Evolutionary conservation across 1,284 basidiomycete genomes (phyloP).

Genomic region (Tilletia indica): DNA sequence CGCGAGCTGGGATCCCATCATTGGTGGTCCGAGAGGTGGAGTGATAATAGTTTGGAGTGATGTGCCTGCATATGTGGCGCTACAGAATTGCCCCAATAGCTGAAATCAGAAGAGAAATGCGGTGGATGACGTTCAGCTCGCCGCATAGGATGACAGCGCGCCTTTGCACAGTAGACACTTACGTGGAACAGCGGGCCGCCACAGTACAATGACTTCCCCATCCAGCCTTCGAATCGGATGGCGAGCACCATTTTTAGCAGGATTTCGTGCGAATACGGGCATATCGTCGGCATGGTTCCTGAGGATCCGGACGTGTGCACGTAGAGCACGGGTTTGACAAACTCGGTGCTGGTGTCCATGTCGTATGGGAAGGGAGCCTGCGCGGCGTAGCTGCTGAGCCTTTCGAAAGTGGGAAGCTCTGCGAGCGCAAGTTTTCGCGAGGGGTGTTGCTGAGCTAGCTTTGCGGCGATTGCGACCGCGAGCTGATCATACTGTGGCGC

Average conservation of each 20-base stretch:
- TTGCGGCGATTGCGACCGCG: neutral
- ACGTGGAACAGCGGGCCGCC: conserved; percentile 2
- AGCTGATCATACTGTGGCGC: neutral
- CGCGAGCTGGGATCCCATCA: neutral
- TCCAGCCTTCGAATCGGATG: neutral
- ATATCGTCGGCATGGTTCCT: neutral
- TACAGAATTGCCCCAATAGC: neutral
- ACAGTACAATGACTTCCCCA: neutral
- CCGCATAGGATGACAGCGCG: neutral
- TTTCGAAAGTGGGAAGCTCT: too few relatives aligned
- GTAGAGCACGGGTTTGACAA: neutral
- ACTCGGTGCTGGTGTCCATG: neutral
- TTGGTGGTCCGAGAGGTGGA: neutral
- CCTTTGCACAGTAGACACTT: neutral
- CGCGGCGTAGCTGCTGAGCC: too few relatives aligned
- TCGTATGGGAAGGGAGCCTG: neutral
- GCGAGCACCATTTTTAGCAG: neutral
- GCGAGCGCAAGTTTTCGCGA: neutral
- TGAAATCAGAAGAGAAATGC: neutral
- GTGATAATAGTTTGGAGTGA: neutral
- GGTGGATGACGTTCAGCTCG: neutral
- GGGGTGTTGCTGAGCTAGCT: neutral
- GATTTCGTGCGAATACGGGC: conserved; percentile 1
- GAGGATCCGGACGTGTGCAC: conserved; percentile 7
- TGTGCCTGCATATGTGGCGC: neutral